A percentile compares a stretch with the other conserved stretches of the same genome.
Conservation (phyloP, 1,284 basidiomycete species). For the Pseudozyma pruni region DNA sequence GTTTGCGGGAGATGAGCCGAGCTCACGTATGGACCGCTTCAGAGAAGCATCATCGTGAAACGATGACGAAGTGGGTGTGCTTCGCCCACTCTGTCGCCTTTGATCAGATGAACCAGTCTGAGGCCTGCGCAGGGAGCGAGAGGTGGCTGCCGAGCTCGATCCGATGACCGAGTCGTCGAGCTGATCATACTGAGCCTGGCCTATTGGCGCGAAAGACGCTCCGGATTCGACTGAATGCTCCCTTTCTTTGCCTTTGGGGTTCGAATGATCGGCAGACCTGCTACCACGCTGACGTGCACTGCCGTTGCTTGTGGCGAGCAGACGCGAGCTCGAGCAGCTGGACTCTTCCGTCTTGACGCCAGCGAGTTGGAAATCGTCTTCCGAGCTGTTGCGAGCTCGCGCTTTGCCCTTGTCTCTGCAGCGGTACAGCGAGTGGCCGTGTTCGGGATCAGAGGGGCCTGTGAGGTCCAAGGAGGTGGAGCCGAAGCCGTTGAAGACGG, state of each 20-base stretch:
- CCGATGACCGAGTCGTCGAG: not conserved
- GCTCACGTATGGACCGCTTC: conserved; percentile 27
- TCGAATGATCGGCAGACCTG: not conserved
- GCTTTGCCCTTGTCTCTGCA: conserved; percentile 29
- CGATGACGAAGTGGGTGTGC: not conserved
- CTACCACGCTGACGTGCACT: not conserved
- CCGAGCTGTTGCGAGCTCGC: conserved; percentile 10
- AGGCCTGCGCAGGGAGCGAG: not conserved
- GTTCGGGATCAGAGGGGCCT: conserved; percentile 1
- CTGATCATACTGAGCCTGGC: not conserved
- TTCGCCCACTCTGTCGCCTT: not conserved
- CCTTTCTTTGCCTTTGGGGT: conserved; percentile 22
- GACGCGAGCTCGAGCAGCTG: not conserved
- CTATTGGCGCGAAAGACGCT: not conserved
- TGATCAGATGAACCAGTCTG: not conserved
- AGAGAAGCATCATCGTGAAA: conserved; percentile 12
- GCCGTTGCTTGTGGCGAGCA: not conserved
- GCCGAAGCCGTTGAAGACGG: conserved; percentile 11
- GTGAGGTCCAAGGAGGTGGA: not conserved
- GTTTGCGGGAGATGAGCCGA: conserved; percentile 29
- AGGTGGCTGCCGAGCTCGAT: not conserved
- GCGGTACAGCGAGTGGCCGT: not conserved
- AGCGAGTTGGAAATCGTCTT: not conserved
- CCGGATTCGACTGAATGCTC: not conserved
- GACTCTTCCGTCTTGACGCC: not conserved